phyloP scores from a whole-genome alignment of 805 yeast species.

The Ogataea glucozyma region DNA sequence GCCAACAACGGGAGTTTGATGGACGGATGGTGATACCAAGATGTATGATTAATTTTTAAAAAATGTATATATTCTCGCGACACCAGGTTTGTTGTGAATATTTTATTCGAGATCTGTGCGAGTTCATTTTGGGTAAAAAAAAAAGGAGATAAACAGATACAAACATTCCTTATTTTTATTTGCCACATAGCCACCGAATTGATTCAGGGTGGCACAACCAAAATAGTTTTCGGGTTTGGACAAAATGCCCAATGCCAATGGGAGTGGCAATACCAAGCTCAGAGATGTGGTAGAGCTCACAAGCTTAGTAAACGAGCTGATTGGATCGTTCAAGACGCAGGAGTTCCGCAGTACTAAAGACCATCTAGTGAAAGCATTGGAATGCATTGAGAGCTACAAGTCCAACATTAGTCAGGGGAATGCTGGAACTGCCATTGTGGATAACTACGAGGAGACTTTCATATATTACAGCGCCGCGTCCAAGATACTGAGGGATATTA shows the following conservation, averaged over 20 bases:
- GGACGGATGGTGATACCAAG: constrained; percentile 30
- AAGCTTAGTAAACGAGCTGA: constrained; percentile 19
- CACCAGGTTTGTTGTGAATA: no score
- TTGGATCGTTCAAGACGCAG: constrained; percentile 11
- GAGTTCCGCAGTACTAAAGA: constrained; percentile 15
- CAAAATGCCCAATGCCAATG: constrained; percentile 20
- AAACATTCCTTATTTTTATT: neutral
- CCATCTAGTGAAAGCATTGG: constrained; percentile 29
- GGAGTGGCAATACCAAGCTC: constrained; percentile 6
- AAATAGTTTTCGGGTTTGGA: neutral
- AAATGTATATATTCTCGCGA: no score
- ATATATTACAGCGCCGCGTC: constrained; percentile 32
- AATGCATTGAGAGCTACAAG: constrained; percentile 29
- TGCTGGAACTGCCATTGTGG: constrained; percentile 5
- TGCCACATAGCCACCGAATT: constrained; percentile 3
- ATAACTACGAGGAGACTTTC: constrained; percentile 26
- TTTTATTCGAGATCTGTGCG: constrained; percentile 2
- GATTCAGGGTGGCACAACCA: no score
- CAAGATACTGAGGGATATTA: constrained; percentile 27
- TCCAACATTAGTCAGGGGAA: constrained; percentile 9
- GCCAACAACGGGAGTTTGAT: constrained; percentile 12
- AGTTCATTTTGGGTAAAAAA: no score
- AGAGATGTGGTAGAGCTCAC: constrained; percentile 19
- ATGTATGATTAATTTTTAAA: no score
- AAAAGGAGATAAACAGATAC: neutral